Evolutionary conservation across 768 basidiomycete genomes (phyloP), one percentile per base, ranked within the genome.

Genomic region (Roridomyces roridus): DNA sequence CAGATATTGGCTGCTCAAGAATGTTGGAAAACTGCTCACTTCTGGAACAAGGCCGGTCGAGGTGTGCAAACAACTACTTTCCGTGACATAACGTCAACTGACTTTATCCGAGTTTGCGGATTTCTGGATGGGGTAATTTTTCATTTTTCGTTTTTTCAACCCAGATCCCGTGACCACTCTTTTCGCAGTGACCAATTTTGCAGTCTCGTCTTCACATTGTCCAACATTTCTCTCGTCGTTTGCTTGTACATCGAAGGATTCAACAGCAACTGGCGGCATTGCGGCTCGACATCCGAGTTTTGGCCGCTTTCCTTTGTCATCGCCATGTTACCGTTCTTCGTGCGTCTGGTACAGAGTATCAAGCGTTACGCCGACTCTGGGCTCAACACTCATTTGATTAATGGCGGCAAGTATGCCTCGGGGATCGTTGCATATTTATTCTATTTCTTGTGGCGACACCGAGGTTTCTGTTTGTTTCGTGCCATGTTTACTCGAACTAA

Each of bases 341-440:
- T 85, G 29, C 96, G 97, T 73, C 68, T 94, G 37, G 77, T 91
- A 11, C 97, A 99, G 72, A 92, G 91, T 68, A 62, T 97, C 46
- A 88, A 88, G 60, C 94, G 96, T 75, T 98, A 89, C 68, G 74
- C 72, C 42, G 97, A 98, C 67, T 92, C 94, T 2, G 76, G 77
- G 34, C 70, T 88, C 35, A 60, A 74, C 17, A 89, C 89, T 0
- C 96, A 98, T 78, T 70, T 98, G 39, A 83, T 98, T 67, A 99
- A 99, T 68, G 94, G 85, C 9, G 94, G 94, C 3, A 96, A 96
- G 73, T 97, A 96, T 63, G 77, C 74, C 4, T 72, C 78, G 47
- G 89, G 89, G 1, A 85, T 96, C 8, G 39, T 88, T 8, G 80
- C 78, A 50, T 85, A 85, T 65, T 63, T 88, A 8, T 80, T 85